A percentile compares a stretch with the other conserved stretches of the same genome.
Conservation (phyloP, 805 yeast genomes). For the Suhomyces emberorum region DNA sequence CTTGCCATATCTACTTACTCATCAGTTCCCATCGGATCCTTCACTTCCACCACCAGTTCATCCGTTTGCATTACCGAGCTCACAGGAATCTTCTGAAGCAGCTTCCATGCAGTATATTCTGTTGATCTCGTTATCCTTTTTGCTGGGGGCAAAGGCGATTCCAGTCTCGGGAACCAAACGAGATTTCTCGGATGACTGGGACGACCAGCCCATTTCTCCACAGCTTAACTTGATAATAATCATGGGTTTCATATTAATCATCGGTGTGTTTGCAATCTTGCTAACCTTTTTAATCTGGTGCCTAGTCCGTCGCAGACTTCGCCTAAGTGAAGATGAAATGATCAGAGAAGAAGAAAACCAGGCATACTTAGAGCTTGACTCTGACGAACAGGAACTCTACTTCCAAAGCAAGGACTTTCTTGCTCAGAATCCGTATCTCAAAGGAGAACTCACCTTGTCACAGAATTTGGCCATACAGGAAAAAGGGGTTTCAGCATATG, state of each 20-base stretch:
- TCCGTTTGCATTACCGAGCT: too few species aligned
- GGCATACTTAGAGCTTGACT: slow-evolving; percentile 57
- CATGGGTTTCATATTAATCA: neutral
- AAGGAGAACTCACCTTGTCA: slow-evolving; percentile 49
- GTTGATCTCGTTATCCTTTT: neutral
- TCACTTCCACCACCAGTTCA: too few species aligned
- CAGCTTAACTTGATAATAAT: neutral
- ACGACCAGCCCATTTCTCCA: neutral
- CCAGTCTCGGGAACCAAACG: slow-evolving; percentile 1
- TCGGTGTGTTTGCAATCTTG: slow-evolving; percentile 1
- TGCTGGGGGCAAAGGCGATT: slow-evolving; percentile 1
- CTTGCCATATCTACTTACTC: too few species aligned
- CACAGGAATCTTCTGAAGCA: too few species aligned
- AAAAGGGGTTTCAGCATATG: slow-evolving; percentile 89
- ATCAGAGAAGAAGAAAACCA: slow-evolving; percentile 57
- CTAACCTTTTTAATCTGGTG: slow-evolving; percentile 1
- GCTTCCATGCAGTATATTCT: neutral
- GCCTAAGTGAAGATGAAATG: slow-evolving; percentile 48
- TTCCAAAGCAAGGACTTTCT: slow-evolving; percentile 58
- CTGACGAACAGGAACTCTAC: slow-evolving; percentile 66
- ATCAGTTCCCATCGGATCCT: too few species aligned
- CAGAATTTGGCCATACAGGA: slow-evolving; percentile 73
- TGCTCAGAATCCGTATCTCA: slow-evolving; percentile 28
- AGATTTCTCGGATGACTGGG: neutral
- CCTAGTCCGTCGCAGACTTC: slow-evolving; percentile 1